Conservation (phyloP, 208 protist species). For the Trypanosoma cruzi region DNA sequence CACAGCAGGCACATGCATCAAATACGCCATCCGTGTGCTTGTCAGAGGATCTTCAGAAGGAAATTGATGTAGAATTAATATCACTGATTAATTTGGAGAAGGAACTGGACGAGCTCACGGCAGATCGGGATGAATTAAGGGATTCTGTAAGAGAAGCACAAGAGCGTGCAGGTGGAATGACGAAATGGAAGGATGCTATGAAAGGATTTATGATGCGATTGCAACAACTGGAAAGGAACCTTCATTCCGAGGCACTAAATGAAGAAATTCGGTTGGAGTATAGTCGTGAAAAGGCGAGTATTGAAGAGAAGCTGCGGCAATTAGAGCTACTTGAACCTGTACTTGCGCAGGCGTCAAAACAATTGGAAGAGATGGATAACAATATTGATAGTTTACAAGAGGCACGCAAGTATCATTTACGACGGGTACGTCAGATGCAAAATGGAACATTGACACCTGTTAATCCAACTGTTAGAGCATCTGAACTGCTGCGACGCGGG, state of each 20-base stretch:
- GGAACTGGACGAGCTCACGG: conserved; percentile 59
- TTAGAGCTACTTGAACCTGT: conserved; percentile 52
- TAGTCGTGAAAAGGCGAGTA: conserved; percentile 24
- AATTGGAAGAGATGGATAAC: conserved; percentile 67
- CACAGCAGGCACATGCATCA: neutral
- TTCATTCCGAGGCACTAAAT: conserved; percentile 17
- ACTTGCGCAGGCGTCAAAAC: conserved; percentile 45
- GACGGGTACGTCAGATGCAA: conserved; percentile 64
- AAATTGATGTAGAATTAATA: conserved; percentile 55
- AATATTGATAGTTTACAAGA: conserved; percentile 78
- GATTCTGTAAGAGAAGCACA: conserved; percentile 36
- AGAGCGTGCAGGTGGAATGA: neutral
- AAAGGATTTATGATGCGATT: conserved; percentile 49
- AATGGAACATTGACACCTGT: conserved; percentile 9
- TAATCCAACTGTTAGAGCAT: conserved; percentile 11
- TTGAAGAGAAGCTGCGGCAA: conserved; percentile 47
- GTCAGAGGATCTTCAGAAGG: conserved; percentile 8
- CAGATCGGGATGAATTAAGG: conserved; percentile 41
- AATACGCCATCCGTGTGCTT: neutral
- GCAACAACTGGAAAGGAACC: conserved; percentile 31
- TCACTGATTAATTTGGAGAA: conserved; percentile 51
- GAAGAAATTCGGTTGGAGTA: conserved; percentile 20
- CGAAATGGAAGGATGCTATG: conserved; percentile 42
- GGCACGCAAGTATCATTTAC: conserved; percentile 60
- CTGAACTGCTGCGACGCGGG: conserved; percentile 7